These are phyloP conservation scores for Coniferiporia sulphurascens DNA, from an alignment of 1,284 basidiomycete genomes.

Conservation along the genomic window DNA sequence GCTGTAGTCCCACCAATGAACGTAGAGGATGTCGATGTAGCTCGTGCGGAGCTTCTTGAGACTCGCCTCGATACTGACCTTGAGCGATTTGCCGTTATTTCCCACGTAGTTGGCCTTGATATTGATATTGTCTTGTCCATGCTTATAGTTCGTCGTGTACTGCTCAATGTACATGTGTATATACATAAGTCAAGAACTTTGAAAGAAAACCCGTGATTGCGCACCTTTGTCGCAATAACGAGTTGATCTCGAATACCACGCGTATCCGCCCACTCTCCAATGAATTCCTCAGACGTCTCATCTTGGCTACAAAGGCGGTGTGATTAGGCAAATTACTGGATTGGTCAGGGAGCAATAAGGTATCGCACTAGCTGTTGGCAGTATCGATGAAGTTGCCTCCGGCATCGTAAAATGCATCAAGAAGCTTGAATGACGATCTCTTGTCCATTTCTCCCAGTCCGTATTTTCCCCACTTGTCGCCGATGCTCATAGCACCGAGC, in stretches of 20 bases:
- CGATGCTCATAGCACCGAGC: constrained; percentile 41
- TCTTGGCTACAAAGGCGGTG: too few species aligned
- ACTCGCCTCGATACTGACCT: constrained; percentile 28
- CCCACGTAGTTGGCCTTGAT: constrained; percentile 31
- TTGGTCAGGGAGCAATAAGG: too few species aligned
- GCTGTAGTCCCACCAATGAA: constrained; percentile 28
- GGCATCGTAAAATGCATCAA: constrained; percentile 18
- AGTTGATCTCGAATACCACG: constrained; percentile 42
- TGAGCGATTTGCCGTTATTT: constrained; percentile 31
- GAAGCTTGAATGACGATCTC: constrained; percentile 20
- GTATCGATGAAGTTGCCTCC: constrained; percentile 23
- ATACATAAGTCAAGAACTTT: constrained; percentile 22
- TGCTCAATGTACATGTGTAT: constrained; percentile 28
- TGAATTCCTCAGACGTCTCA: background rate
- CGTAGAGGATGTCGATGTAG: background rate
- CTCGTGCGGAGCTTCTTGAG: constrained; percentile 22
- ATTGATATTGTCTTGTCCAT: constrained; percentile 19
- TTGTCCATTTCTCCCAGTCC: constrained; percentile 13
- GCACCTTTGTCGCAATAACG: constrained; percentile 42
- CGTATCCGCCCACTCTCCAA: constrained; percentile 41
- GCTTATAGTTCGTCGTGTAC: constrained; percentile 30
- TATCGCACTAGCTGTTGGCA: constrained; percentile 16
- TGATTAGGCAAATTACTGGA: too few species aligned
- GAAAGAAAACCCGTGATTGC: constrained; percentile 1
- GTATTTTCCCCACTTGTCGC: constrained; percentile 31